phyloP scores from a whole-genome alignment of 495 filamentous ascomycete genomes.

The Xylaria flabelliformis region DNA sequence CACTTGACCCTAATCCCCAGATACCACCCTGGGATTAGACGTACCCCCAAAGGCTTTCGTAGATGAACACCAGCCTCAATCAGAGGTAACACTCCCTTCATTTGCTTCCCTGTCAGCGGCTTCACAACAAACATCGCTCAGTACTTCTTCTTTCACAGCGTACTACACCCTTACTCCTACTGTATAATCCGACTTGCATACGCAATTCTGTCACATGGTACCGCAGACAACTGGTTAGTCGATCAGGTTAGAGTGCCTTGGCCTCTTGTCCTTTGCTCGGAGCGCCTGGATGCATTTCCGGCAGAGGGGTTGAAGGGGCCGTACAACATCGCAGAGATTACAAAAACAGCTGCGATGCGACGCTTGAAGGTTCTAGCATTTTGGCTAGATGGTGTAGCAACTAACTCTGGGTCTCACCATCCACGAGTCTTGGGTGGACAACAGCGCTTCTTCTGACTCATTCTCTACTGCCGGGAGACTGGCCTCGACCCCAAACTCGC shows the following conservation, averaged over 20 bases:
- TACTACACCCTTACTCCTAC: conserved; percentile 10
- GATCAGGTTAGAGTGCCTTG: conserved; percentile 19
- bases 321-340: conserved; percentile 22
- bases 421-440: background rate
- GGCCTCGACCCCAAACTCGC: conserved; percentile 21
- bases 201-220: conserved; percentile 23
- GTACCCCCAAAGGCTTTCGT: conserved; percentile 17
- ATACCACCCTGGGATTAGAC: conserved; percentile 25
- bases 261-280: conserved; percentile 22
- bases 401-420: conserved; percentile 1
- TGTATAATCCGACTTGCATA: conserved; percentile 19
- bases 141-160: conserved; percentile 7
- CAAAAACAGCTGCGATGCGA: conserved; percentile 25
- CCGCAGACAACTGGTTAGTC: conserved; percentile 13
- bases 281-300: conserved; percentile 19
- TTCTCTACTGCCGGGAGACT: conserved; percentile 29
- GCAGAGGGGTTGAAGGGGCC: conserved; percentile 3
- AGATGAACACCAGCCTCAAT: conserved; percentile 9
- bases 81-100: conserved; percentile 3
- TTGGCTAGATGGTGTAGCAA: conserved; percentile 22
- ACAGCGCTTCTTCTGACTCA: conserved; percentile 8
- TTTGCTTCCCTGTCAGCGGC: conserved; percentile 21
- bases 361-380: conserved; percentile 22
- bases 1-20: conserved; percentile 32
- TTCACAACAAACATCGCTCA: conserved; percentile 7